A percentile compares a stretch with the other conserved stretches of the same genome.
phyloP scores from a whole-genome alignment of 2,329 filamentous ascomycete genomes.

The Neofusicoccum umdonicola region DNA sequence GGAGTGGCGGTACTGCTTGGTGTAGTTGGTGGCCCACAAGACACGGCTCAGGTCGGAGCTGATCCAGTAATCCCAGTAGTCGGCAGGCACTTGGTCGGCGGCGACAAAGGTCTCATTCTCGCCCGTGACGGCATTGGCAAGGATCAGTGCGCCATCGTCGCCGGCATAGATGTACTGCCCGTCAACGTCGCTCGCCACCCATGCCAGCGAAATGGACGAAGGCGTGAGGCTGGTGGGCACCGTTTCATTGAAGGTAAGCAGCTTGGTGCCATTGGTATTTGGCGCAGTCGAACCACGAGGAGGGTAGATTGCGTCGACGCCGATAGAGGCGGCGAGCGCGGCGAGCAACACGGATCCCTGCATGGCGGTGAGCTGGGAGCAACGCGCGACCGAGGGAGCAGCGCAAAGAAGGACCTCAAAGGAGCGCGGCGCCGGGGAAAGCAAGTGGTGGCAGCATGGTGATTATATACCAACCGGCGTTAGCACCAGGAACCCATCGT shows the following conservation, averaged over 20 bases:
- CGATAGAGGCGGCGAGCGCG: conserved; percentile 25
- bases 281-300: conserved; percentile 56
- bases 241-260: conserved; percentile 58
- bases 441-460: not conserved
- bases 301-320: conserved; percentile 44
- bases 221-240: conserved; percentile 43
- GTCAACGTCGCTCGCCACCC: conserved; percentile 59
- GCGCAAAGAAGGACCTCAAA: not conserved
- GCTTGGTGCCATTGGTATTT: conserved; percentile 54
- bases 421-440: not conserved
- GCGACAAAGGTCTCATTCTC: conserved; percentile 58
- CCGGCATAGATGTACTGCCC: conserved; percentile 59
- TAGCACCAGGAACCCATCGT: not conserved
- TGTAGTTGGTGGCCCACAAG: conserved; percentile 63
- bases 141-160: conserved; percentile 50
- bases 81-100: conserved; percentile 56
- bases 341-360: conserved; percentile 20
- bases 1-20: conserved; percentile 66
- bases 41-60: conserved; percentile 59
- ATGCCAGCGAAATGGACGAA: conserved; percentile 41
- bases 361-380: not conserved
- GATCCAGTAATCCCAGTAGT: conserved; percentile 60
- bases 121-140: conserved; percentile 61
- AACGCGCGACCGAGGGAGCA: too few species aligned
- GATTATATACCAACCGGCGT: not conserved